These are phyloP conservation scores for Conoideocrella luteorostrata DNA, from an alignment of 2,329 filamentous ascomycete species.

Conservation along the genomic window DNA sequence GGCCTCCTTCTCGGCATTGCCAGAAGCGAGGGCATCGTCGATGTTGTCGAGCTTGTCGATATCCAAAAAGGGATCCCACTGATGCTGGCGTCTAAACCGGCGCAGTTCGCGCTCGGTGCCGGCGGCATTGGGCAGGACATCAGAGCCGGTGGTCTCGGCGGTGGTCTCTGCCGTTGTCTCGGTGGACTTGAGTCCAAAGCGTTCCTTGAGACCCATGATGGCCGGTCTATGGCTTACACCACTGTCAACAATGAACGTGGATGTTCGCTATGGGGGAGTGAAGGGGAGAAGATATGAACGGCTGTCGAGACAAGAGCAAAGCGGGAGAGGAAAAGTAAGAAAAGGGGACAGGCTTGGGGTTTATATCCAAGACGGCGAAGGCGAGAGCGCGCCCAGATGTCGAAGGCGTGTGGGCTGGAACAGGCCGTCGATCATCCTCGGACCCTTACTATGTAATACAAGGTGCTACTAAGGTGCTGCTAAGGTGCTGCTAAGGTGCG, in stretches of 20 bases:
- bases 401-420: too few relatives aligned
- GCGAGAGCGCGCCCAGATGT: too few relatives aligned
- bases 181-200: conserved; percentile 13
- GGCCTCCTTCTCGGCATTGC: conserved; percentile 38
- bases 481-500: too few relatives aligned
- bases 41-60: conserved; percentile 46
- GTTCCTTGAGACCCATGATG: conserved; percentile 18
- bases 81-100: conserved; percentile 43
- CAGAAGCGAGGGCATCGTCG: conserved; percentile 37
- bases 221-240: not conserved
- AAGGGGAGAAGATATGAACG: not conserved
- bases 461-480: not conserved
- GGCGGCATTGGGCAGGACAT: conserved; percentile 14
- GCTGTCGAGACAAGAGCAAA: too few relatives aligned
- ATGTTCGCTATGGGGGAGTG: not conserved
- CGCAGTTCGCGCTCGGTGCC: conserved; percentile 24
- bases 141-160: conserved; percentile 13
- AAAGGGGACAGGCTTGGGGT: not conserved
- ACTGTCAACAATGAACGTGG: not conserved
- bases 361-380: conserved; percentile 7
- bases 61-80: conserved; percentile 52
- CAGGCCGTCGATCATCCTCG: not conserved
- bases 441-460: not conserved
- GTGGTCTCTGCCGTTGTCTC: conserved; percentile 10
- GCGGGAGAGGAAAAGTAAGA: not conserved